Percentiles rank a stretch among this genome's conserved stretches.
Conservation (phyloP, 805 yeast genomes). For the Barnettozyma vustinii region DNA sequence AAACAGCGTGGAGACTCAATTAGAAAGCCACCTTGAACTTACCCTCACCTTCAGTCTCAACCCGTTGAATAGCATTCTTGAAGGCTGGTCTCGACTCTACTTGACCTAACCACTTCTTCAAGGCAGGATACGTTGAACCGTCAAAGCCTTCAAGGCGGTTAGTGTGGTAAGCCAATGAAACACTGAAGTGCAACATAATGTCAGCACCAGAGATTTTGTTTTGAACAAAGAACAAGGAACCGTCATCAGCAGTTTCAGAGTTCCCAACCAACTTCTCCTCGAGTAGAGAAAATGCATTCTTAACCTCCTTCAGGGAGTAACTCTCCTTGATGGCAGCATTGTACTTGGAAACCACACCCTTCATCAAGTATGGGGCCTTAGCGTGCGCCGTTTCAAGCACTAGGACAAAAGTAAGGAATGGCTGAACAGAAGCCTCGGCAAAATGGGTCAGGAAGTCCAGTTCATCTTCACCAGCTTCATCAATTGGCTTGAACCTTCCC, state of each 20-base stretch:
- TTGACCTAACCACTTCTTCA: conserved; percentile 23
- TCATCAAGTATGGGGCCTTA: conserved; percentile 43
- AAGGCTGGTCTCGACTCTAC: conserved; percentile 25
- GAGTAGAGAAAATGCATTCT: conserved; percentile 33
- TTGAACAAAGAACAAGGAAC: conserved; percentile 38
- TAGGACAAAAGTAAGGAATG: conserved; percentile 35
- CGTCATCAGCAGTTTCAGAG: conserved; percentile 9
- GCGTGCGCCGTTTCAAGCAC: conserved; percentile 34
- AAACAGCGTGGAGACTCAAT: too few relatives aligned
- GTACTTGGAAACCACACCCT: conserved; percentile 37
- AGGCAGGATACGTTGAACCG: conserved; percentile 22
- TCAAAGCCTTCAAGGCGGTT: conserved; percentile 13
- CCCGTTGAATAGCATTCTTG: conserved; percentile 41
- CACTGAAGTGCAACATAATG: conserved; percentile 42
- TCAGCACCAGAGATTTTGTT: conserved; percentile 51
- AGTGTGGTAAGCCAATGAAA: conserved; percentile 23
- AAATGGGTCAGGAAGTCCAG: conserved; percentile 51
- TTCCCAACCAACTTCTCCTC: conserved; percentile 33
- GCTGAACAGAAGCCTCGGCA: conserved; percentile 60
- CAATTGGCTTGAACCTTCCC: conserved; percentile 32
- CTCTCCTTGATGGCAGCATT: conserved; percentile 41
- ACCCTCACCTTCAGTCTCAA: conserved; percentile 2
- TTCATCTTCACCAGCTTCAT: conserved; percentile 35
- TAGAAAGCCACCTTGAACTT: neutral
- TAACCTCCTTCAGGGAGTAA: conserved; percentile 45